phyloP scores from a whole-genome alignment of 1,139 yeast species.

The Magnusiomyces paraingens region DNA sequence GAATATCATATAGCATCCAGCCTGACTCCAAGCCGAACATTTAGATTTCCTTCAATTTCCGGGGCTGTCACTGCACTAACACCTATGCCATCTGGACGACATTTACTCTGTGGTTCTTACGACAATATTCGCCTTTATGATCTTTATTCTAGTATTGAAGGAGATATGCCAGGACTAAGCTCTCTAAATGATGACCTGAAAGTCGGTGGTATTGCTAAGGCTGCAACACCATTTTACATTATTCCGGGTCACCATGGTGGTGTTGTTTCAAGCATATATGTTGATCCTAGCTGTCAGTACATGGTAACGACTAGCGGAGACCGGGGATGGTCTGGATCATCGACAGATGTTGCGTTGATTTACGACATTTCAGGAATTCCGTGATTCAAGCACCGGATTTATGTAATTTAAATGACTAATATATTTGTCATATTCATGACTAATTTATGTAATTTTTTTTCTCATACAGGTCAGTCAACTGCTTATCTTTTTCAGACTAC shows the following conservation, averaged over 20 bases:
- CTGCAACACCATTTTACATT: conserved; percentile 44
- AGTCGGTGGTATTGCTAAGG: conserved; percentile 34
- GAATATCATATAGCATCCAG: conserved; percentile 72
- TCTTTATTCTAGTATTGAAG: conserved; percentile 38
- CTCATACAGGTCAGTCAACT: neutral
- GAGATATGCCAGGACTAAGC: neutral
- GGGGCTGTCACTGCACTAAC: conserved; percentile 85
- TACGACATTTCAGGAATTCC: conserved; percentile 51
- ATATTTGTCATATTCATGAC: no score
- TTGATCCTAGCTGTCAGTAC: conserved; percentile 83
- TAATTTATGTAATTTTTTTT: neutral
- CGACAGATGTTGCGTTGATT: conserved; percentile 72
- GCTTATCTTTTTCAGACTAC: neutral
- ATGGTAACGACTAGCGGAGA: conserved; percentile 90
- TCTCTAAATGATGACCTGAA: neutral
- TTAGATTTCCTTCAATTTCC: conserved; percentile 78
- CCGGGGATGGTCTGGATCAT: conserved; percentile 86
- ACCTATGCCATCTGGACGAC: conserved; percentile 75
- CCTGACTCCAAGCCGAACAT: conserved; percentile 43
- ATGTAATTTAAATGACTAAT: no score
- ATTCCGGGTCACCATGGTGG: conserved; percentile 65
- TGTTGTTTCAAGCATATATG: conserved; percentile 53
- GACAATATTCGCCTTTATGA: conserved; percentile 88
- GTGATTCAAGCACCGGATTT: neutral
- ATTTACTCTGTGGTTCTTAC: conserved; percentile 76